These are phyloP conservation scores for Diaporthe australafricana DNA, from an alignment of 2,329 filamentous ascomycete species.

Conservation along the genomic window DNA sequence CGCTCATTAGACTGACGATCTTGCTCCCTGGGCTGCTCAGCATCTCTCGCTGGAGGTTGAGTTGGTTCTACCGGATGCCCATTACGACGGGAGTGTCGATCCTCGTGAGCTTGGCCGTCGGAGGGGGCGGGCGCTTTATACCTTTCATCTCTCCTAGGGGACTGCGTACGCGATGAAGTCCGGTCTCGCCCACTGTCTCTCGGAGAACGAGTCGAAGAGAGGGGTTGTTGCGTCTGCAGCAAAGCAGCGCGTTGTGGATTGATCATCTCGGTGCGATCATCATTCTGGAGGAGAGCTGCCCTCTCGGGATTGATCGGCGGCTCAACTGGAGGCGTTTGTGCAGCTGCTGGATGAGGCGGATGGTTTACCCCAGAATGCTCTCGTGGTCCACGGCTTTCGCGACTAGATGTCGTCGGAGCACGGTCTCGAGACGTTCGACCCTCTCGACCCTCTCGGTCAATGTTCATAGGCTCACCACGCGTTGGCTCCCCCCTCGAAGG, in stretches of 20 bases:
- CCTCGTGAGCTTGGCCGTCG: slow-evolving; percentile 57
- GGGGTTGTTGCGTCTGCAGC: slow-evolving; percentile 53
- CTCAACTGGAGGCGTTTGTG: slow-evolving; percentile 51
- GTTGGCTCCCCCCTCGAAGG: slow-evolving; percentile 42
- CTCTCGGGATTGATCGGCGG: slow-evolving; percentile 68
- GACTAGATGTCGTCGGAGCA: slow-evolving; percentile 41
- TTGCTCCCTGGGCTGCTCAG: slow-evolving; percentile 42
- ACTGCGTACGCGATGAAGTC: slow-evolving; percentile 55
- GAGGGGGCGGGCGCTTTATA: slow-evolving; percentile 46
- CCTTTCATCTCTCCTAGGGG: slow-evolving; percentile 60
- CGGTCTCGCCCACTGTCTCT: slow-evolving; percentile 61
- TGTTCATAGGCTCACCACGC: slow-evolving; percentile 46
- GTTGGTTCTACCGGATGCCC: slow-evolving; percentile 28
- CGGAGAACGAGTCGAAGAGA: slow-evolving; percentile 50
- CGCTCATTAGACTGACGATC: slow-evolving; percentile 48
- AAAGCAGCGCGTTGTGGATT: slow-evolving; percentile 62
- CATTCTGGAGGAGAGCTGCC: slow-evolving; percentile 59
- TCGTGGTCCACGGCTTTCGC: slow-evolving; percentile 41
- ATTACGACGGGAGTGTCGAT: slow-evolving; percentile 54
- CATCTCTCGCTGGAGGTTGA: slow-evolving; percentile 39
- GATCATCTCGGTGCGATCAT: slow-evolving; percentile 53
- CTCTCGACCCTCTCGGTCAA: slow-evolving; percentile 47
- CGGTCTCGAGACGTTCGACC: slow-evolving; percentile 53
- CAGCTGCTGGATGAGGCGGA: slow-evolving; percentile 39
- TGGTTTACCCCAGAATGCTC: slow-evolving; percentile 37